Conservation (phyloP, 495 filamentous ascomycete genomes). For the Neurospora africana region DNA sequence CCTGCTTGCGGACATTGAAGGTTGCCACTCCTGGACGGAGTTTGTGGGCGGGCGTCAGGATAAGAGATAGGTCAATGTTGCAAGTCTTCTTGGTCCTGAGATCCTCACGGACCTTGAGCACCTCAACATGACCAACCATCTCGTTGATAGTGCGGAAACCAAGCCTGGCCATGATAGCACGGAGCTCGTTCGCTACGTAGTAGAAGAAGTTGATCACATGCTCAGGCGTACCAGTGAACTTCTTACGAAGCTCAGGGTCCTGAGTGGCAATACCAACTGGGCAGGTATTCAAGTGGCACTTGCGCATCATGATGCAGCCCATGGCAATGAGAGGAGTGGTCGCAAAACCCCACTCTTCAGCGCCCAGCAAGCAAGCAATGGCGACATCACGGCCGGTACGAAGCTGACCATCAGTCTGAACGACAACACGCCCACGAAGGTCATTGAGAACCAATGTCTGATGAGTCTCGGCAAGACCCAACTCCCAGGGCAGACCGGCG, state of each 20-base stretch:
- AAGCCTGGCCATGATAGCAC: conserved; percentile 95
- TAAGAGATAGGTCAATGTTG: conserved; percentile 90
- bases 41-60: conserved; percentile 92
- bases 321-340: conserved; percentile 94
- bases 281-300: conserved; percentile 72
- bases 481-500: conserved; percentile 94
- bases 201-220: conserved; percentile 99
- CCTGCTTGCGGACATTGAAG: conserved; percentile 98
- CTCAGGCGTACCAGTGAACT: conserved; percentile 89
- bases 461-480: conserved; percentile 96
- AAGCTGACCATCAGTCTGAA: conserved; percentile 96
- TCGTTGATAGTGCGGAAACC: conserved; percentile 95
- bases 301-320: conserved; percentile 96
- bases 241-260: conserved; percentile 87
- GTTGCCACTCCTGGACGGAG: conserved; percentile 94
- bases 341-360: conserved; percentile 98
- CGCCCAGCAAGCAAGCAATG: conserved; percentile 91
- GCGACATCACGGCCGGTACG: conserved; percentile 92
- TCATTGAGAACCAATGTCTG: conserved; percentile 98
- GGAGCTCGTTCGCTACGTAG: conserved; percentile 94
- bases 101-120: conserved; percentile 80
- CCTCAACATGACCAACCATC: conserved; percentile 92
- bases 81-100: conserved; percentile 79
- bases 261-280: conserved; percentile 97
- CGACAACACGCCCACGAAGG: conserved; percentile 88